Evolutionary conservation across 108 stramenopile genomes (phyloP).

Genomic region (Nitzschia sp.): DNA sequence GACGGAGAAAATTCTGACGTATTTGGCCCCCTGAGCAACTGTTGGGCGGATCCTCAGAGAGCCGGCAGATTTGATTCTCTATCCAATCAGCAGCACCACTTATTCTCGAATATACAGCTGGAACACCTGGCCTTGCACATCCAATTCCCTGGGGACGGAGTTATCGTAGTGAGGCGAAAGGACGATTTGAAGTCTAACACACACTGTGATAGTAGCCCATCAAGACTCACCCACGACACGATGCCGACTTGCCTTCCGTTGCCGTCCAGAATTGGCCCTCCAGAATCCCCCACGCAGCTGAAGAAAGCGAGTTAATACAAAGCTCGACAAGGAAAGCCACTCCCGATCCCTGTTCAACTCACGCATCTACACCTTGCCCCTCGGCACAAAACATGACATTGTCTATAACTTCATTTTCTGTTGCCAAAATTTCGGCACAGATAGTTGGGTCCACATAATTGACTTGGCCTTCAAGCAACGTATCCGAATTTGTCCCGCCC

Average conservation of each 20-base stretch:
- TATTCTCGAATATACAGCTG: conserved; percentile 39
- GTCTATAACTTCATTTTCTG: not conserved
- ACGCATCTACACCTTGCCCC: conserved; percentile 3
- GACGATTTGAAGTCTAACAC: not conserved
- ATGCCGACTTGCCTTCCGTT: conserved; percentile 32
- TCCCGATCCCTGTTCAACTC: too few species aligned
- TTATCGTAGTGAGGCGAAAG: not conserved
- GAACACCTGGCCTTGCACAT: conserved; percentile 30
- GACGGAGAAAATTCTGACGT: not conserved
- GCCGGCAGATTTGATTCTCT: conserved; percentile 27
- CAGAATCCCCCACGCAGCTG: conserved; percentile 37
- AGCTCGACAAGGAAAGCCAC: too few species aligned
- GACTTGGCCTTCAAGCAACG: conserved; percentile 23
- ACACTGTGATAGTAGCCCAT: too few species aligned
- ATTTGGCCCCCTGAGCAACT: not conserved
- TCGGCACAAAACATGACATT: conserved; percentile 25
- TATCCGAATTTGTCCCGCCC: conserved; percentile 7
- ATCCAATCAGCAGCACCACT: conserved; percentile 34
- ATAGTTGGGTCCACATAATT: not conserved
- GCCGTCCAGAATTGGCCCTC: conserved; percentile 30
- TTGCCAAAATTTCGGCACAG: conserved; percentile 14
- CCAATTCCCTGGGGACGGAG: conserved; percentile 15
- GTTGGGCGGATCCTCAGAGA: conserved; percentile 24
- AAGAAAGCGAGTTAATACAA: not conserved
- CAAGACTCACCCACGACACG: conserved; percentile 22